Conservation (phyloP, 129 eudicot genomes). For the Pulicaria dysenterica region DNA sequence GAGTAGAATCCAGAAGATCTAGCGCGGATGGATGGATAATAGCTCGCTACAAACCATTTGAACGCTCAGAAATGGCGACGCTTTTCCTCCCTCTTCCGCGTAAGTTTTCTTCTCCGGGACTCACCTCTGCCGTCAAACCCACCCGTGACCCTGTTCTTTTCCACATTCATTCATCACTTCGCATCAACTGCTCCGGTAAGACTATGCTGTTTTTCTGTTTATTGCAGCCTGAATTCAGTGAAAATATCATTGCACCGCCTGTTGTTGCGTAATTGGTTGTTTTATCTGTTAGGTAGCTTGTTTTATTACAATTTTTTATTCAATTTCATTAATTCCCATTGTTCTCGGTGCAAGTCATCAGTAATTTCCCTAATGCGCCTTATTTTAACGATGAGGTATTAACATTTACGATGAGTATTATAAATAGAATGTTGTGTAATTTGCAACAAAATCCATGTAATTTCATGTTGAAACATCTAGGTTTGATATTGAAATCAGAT, state of each 20-base stretch:
- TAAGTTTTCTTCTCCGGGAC: conserved; percentile 20
- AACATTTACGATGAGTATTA: neutral
- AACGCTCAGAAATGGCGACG: conserved; percentile 47
- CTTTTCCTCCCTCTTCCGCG: conserved; percentile 39
- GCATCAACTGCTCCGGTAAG: conserved; percentile 65
- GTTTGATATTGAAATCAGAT: conserved; percentile 16
- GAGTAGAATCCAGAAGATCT: conserved; percentile 23
- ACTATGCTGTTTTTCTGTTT: neutral
- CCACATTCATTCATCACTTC: conserved; percentile 34
- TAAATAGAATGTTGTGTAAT: neutral
- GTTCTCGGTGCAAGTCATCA: neutral
- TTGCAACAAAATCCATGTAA: neutral
- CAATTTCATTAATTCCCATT: neutral
- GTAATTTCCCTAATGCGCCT: neutral
- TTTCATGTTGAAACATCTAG: conserved; percentile 6
- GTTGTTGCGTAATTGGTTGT: neutral
- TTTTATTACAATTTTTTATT: neutral
- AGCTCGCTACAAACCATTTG: conserved; percentile 8
- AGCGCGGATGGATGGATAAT: conserved; percentile 40
- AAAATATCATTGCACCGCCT: neutral
- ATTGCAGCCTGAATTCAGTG: neutral
- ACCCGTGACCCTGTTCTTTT: conserved; percentile 14
- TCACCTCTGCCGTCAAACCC: conserved; percentile 18
- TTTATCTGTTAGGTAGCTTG: neutral
- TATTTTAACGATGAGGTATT: neutral